These are phyloP conservation scores for Yarrowia keelungensis DNA, from an alignment of 805 yeast genomes.

Conservation along the genomic window DNA sequence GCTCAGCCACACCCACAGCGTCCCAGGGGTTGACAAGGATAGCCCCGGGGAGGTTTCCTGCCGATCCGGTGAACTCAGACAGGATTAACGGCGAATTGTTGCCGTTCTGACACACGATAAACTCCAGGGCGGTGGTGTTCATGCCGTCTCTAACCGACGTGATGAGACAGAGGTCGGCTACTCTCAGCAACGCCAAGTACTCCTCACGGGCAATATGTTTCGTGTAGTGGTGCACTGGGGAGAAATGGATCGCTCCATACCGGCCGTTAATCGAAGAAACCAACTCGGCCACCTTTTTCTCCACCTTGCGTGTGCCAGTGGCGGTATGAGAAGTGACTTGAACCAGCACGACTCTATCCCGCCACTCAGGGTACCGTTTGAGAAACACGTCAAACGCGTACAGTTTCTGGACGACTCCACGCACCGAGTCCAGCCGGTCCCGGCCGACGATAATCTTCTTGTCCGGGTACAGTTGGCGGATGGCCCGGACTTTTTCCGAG, in stretches of 20 bases:
- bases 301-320: constrained; percentile 66
- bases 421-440: constrained; percentile 87
- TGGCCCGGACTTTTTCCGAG: constrained; percentile 63
- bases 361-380: constrained; percentile 92
- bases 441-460: constrained; percentile 87
- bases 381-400: constrained; percentile 89
- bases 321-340: constrained; percentile 84
- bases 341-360: constrained; percentile 81
- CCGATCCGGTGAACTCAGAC: constrained; percentile 94
- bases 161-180: constrained; percentile 87
- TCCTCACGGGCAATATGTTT: constrained; percentile 88
- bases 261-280: constrained; percentile 82
- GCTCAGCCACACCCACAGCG: constrained; percentile 86
- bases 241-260: constrained; percentile 79
- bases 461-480: constrained; percentile 56
- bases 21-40: constrained; percentile 97
- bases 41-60: constrained; percentile 55
- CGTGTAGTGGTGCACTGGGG: constrained; percentile 93
- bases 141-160: constrained; percentile 95
- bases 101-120: constrained; percentile 74
- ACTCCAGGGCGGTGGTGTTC: constrained; percentile 94
- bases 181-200: constrained; percentile 84
- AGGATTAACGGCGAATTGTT: constrained; percentile 78
- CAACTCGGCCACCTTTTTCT: constrained; percentile 81
- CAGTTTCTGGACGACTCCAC: constrained; percentile 92